Base-by-base conservation (phyloP, 176 grass and related monocot genomes). In the Chloris gayana region DNA sequence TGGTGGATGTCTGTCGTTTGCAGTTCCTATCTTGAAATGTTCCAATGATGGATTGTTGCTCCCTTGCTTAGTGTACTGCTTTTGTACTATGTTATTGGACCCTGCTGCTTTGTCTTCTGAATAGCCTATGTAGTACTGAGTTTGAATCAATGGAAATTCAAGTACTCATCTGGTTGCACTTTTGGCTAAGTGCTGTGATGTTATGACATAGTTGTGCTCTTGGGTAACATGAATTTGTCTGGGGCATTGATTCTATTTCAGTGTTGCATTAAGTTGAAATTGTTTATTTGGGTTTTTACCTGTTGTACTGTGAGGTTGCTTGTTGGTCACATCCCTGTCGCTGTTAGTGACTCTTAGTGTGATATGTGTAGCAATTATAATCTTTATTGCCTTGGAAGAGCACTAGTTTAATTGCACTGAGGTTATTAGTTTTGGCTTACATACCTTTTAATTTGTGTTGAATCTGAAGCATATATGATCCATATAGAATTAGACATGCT, bases 31-130 rank as follows among this genome's bases (percentile, higher is more conserved):
- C 56, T 45, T 64, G 4, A 1, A 26, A 57, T 65, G 67, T 83
- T 57, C 32, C 44, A 72, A 51, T 69, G 50, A 9, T 37, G 17
- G 29, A 17, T 59, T 58, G 76, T 45, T 46, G 7, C 62, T 27
- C 68, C 44, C 51, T 80, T 68, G 10, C 38, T 77, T 69, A 14
- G 79, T 77, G 73, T 87, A 87, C 67, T 83, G 27, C 68, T 64
- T 87, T 73, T 7, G 2, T 37, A 56, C 77, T 34, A 65, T 49
- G 58, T 73, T 83, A 41, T 59, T 58, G 47, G 77, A 87, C 58
- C 64, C 30, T 83, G 33, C 31, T 56, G 27, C 41, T 56, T 67
- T 76, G 25, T 57, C 61, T 56, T 83, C 14, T 18, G 24, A 15
- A 6, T 83, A 57, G 81, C 33, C 82, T 67, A 68, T 69, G 25